Conservation (phyloP, 345 rosid genomes). For the Gossypium sturtianum region DNA sequence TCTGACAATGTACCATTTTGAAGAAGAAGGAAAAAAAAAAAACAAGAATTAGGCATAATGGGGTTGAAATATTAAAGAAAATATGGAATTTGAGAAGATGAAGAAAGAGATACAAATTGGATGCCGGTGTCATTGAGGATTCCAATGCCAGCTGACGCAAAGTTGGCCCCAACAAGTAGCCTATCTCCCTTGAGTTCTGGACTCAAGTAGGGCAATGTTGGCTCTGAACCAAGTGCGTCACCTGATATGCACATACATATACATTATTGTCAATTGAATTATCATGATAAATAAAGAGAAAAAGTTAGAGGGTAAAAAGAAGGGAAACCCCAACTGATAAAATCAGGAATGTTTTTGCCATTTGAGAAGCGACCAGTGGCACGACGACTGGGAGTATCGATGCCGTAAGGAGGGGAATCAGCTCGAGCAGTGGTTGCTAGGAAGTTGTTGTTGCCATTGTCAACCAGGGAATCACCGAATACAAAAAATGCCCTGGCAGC, state of each 20-base stretch:
- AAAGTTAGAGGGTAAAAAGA: not conserved
- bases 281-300: not conserved
- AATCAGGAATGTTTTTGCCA: conserved; percentile 84
- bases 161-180: conserved; percentile 79
- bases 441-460: conserved; percentile 72
- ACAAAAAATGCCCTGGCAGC: conserved; percentile 47
- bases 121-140: conserved; percentile 85
- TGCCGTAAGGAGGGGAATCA: conserved; percentile 73
- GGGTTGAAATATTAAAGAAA: not conserved
- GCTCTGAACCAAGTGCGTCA: conserved; percentile 51
- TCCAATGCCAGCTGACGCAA: conserved; percentile 96
- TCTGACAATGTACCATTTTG: conserved; percentile 27
- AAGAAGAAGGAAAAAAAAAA: not conserved
- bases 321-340: conserved; percentile 41
- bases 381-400: conserved; percentile 61
- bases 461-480: conserved; percentile 73
- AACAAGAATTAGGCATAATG: not conserved
- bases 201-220: conserved; percentile 74
- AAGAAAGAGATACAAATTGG: conserved; percentile 50
- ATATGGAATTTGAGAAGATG: not conserved
- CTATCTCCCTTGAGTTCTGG: conserved; percentile 54
- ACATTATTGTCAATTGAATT: not conserved
- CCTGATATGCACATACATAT: conserved; percentile 30
- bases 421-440: conserved; percentile 77
- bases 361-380: conserved; percentile 88